Percentiles rank a stretch among this genome's conserved stretches.
phyloP scores from a whole-genome alignment of 1,139 yeast species.

The Candida freyschussii region DNA sequence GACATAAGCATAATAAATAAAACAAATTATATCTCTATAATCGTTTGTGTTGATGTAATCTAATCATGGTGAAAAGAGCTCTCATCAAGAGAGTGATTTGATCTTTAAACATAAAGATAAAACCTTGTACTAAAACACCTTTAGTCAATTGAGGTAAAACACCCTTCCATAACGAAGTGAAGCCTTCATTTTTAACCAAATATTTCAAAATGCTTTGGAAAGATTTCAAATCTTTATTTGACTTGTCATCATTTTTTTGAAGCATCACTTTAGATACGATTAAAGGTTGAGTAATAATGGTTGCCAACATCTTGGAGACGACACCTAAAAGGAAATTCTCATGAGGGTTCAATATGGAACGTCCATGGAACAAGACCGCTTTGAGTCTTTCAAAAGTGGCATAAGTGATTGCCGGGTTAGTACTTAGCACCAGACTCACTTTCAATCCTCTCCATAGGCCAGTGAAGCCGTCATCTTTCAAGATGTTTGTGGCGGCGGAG shows the following conservation, averaged over 20 bases:
- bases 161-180: slow-evolving; percentile 66
- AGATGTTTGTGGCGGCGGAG: slow-evolving; percentile 49
- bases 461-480: slow-evolving; percentile 60
- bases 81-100: slow-evolving; percentile 20
- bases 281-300: slow-evolving; percentile 77
- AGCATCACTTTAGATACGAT: slow-evolving; percentile 81
- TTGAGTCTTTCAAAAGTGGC: slow-evolving; percentile 75
- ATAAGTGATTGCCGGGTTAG: slow-evolving; percentile 85
- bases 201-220: slow-evolving; percentile 52
- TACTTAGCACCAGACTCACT: slow-evolving; percentile 72
- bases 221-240: slow-evolving; percentile 33
- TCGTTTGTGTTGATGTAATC: slow-evolving; percentile 5
- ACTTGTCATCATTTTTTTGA: slow-evolving; percentile 45
- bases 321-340: slow-evolving; percentile 76
- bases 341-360: slow-evolving; percentile 50
- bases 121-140: slow-evolving; percentile 83
- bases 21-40: background rate
- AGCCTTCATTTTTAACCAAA: slow-evolving; percentile 47
- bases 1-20: background rate
- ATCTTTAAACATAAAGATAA: slow-evolving; percentile 65
- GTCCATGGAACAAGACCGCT: slow-evolving; percentile 35
- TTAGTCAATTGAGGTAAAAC: slow-evolving; percentile 74
- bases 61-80: slow-evolving; percentile 14
- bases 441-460: slow-evolving; percentile 86
- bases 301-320: slow-evolving; percentile 74